A percentile compares a stretch with the other conserved stretches of the same genome.
Evolutionary conservation across 306 rosid species (phyloP).

Genomic region (Calophaca sinica): DNA sequence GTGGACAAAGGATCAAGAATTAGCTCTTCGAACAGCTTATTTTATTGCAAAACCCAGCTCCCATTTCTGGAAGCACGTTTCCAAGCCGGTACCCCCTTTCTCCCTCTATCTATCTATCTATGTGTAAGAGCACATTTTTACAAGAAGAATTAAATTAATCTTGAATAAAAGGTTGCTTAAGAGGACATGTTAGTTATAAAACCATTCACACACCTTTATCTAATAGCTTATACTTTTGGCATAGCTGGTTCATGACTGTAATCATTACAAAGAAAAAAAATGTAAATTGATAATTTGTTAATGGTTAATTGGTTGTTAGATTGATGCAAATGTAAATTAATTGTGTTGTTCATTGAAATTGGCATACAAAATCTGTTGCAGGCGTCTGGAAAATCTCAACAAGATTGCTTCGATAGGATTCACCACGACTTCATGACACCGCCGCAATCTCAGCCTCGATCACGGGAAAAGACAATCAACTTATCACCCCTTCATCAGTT

Average conservation of each 20-base stretch:
- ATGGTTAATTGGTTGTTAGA: conserved; percentile 29
- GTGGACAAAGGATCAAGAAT: conserved; percentile 86
- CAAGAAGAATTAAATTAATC: background rate
- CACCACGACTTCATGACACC: conserved; percentile 71
- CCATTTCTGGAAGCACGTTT: conserved; percentile 89
- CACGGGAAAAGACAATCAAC: conserved; percentile 61
- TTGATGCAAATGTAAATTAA: background rate
- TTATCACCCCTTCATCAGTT: conserved; percentile 57
- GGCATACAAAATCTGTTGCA: conserved; percentile 48
- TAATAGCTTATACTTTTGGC: background rate
- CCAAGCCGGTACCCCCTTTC: conserved; percentile 70
- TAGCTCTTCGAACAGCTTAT: conserved; percentile 73
- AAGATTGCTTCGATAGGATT: conserved; percentile 88
- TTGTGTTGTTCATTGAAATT: conserved; percentile 17
- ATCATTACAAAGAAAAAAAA: background rate
- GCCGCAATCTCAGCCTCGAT: conserved; percentile 63
- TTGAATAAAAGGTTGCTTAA: background rate
- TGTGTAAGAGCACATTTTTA: background rate
- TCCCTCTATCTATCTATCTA: too few relatives aligned
- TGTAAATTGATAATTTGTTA: conserved; percentile 23
- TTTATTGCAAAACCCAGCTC: conserved; percentile 75
- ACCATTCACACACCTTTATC: background rate
- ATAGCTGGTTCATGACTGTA: background rate
- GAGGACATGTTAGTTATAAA: background rate
- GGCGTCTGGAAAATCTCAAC: conserved; percentile 93